Base-by-base conservation (phyloP, 2,329 filamentous ascomycete species). In the Sporothrix variecibatus region DNA sequence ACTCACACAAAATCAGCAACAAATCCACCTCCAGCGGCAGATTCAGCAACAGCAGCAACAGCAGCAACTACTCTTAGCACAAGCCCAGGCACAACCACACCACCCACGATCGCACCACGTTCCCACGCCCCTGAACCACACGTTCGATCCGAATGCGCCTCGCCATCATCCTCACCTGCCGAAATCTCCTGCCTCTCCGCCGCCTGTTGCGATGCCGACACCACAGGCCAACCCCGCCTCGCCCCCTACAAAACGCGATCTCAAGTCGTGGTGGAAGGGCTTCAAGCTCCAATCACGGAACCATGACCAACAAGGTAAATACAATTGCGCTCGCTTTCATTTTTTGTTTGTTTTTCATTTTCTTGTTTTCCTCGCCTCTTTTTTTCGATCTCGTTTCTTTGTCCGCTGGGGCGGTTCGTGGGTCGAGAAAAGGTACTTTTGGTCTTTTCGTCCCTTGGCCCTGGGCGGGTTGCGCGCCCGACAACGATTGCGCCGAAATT, bases 191-290 rank as follows among this genome's bases (percentile, higher is more conserved):
- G 40, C 40, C 12, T 75, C 69, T 12, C 74, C 76, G 17, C 74
- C 71, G 38, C 67, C 83, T 81, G 79, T 81, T 81, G 53, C 81
- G 79, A 49, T 58, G 31, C 74, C 82, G 12, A 49, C 46, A 69
- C 28, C 46, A 53, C 67, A 53, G 81, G 60, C 60, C 8, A 82
- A 84, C 83, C 79, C 87, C 81, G 81, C 87, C 81, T 94, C 93
- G 58, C 93, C 93, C 73, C 94, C 94, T 40, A 94, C 91, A 77
- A 97, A 93, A 85, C 91, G 94, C 81, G 94, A 97, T 82, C 86
- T 98, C 78, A 93, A 94, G 78, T 97, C 93, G 75, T 99, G 96
- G 96, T 98, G 96, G 96, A 97, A 94, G 84, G 91, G 92, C 79
- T 98, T 99, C 85, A 96, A 96, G 84, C 89, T 93, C 72, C 86